A percentile compares a stretch with the other conserved stretches of the same genome.
phyloP scores from a whole-genome alignment of 2,329 filamentous ascomycete genomes.

The Zymoseptoria passerinii region DNA sequence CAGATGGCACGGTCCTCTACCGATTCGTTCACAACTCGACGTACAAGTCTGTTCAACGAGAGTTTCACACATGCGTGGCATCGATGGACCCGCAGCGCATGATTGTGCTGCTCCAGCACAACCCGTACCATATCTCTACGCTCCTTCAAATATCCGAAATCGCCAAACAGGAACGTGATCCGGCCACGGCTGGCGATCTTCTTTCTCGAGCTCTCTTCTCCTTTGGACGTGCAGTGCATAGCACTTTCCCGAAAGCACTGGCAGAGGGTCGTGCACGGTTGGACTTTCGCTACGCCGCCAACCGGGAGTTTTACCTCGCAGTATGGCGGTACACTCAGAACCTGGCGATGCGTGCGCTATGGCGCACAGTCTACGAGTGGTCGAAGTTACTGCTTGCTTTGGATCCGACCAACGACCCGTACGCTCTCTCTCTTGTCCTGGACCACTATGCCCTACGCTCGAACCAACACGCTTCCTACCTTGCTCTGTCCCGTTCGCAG shows the following conservation, averaged over 20 bases:
- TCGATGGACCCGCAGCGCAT: conserved; percentile 76
- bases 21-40: conserved; percentile 63
- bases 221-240: conserved; percentile 81
- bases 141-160: conserved; percentile 91
- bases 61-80: conserved; percentile 74
- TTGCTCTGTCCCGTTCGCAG: conserved; percentile 14
- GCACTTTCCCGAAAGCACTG: conserved; percentile 68
- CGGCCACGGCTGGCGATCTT: conserved; percentile 75
- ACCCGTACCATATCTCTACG: conserved; percentile 86
- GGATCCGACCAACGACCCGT: conserved; percentile 66
- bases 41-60: conserved; percentile 66
- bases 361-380: conserved; percentile 90
- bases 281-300: conserved; percentile 73
- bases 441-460: conserved; percentile 80
- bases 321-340: conserved; percentile 83
- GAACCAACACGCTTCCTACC: conserved; percentile 64
- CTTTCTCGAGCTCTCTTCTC: conserved; percentile 87
- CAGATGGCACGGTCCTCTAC: conserved; percentile 61
- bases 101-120: conserved; percentile 62
- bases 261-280: conserved; percentile 71
- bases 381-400: conserved; percentile 73
- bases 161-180: conserved; percentile 83
- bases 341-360: conserved; percentile 83
- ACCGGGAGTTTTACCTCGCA: conserved; percentile 86
- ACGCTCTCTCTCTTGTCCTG: conserved; percentile 69